These are phyloP conservation scores for Coemansia sp. DNA, from an alignment of 192 early-diverging fungal species.

Conservation along the genomic window DNA sequence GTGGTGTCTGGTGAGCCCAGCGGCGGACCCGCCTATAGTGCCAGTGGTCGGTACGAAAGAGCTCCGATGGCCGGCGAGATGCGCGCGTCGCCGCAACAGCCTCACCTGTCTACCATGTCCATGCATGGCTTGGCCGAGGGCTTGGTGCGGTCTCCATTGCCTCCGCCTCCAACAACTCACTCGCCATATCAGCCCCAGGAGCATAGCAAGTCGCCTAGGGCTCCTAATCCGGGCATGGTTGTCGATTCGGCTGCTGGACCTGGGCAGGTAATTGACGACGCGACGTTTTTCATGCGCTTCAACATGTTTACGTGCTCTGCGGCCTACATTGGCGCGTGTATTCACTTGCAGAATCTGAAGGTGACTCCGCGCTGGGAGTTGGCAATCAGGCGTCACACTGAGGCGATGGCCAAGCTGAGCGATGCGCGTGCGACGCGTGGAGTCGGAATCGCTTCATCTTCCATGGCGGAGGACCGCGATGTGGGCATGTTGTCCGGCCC, in stretches of 20 bases:
- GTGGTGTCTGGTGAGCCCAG: conserved; percentile 17
- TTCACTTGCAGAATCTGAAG: conserved; percentile 44
- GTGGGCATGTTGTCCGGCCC: conserved; percentile 31
- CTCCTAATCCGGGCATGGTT: conserved; percentile 5
- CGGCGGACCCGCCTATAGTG: conserved; percentile 3
- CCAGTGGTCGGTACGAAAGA: conserved; percentile 11
- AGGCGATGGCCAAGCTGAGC: conserved; percentile 25
- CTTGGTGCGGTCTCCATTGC: not conserved
- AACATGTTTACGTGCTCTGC: conserved; percentile 42
- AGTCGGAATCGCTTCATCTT: not conserved
- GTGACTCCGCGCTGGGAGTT: conserved; percentile 42
- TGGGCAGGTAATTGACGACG: conserved; percentile 40
- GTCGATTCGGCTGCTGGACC: conserved; percentile 28
- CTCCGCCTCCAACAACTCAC: not conserved
- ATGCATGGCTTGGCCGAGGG: conserved; percentile 6
- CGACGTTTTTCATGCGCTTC: conserved; percentile 46
- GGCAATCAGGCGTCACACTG: conserved; percentile 21
- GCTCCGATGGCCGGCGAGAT: conserved; percentile 23
- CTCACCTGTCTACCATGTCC: not conserved
- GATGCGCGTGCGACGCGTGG: conserved; percentile 20
- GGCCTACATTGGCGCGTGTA: conserved; percentile 28
- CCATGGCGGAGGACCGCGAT: conserved; percentile 10
- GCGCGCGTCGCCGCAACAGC: conserved; percentile 29
- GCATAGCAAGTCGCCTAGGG: conserved; percentile 13
- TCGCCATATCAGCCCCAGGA: conserved; percentile 21